Evolutionary conservation across 208 protist species (phyloP).

Genomic region (Acanthamoeba healyi): DNA sequence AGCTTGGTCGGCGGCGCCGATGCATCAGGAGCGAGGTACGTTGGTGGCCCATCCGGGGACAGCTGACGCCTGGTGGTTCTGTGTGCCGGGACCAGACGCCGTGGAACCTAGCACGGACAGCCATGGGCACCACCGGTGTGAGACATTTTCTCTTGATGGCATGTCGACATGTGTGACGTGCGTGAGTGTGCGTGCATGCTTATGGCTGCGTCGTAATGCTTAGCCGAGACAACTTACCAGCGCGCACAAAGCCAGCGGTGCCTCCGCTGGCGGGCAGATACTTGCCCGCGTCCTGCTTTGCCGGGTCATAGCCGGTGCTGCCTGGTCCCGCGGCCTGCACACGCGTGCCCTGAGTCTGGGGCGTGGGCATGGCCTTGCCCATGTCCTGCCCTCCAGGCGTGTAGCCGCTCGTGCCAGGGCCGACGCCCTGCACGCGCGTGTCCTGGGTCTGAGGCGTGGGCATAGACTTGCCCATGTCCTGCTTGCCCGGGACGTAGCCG

Average conservation of each 20-base stretch:
- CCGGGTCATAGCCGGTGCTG: constrained; percentile 38
- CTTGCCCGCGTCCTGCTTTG: not conserved
- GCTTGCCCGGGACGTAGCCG: constrained; percentile 5
- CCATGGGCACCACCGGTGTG: no score
- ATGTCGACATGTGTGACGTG: no score
- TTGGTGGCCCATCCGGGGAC: constrained; percentile 31
- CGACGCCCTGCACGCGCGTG: not conserved
- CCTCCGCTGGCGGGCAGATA: not conserved
- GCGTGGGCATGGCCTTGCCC: not conserved
- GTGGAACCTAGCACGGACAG: not conserved
- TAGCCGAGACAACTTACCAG: not conserved
- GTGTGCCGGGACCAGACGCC: not conserved
- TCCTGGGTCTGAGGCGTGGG: not conserved
- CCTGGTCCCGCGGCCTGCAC: constrained; percentile 15
- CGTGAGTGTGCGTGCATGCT: not conserved
- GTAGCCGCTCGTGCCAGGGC: constrained; percentile 33
- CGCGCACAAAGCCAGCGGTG: not conserved
- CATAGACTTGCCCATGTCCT: constrained; percentile 6
- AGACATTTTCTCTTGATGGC: no score
- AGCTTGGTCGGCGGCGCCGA: not conserved
- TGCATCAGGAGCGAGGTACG: not conserved
- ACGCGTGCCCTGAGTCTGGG: not conserved
- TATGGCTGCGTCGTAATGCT: no score
- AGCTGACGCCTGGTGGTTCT: not conserved
- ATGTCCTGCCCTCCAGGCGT: not conserved